Base-by-base conservation (phyloP, 129 eudicot genomes). In the Silybum marianum region DNA sequence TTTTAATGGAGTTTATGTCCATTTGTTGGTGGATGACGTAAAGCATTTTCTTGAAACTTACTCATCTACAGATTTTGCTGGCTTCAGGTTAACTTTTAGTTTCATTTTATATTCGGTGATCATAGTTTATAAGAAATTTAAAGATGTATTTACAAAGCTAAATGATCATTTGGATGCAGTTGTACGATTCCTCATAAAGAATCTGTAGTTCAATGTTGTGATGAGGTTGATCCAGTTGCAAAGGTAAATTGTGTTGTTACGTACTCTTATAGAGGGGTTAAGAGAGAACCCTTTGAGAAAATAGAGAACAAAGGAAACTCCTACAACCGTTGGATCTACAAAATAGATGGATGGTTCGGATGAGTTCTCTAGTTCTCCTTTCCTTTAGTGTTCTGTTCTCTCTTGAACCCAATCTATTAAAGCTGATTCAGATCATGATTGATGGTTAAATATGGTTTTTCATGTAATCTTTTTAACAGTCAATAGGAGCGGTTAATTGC, bases 171-270 rank as follows among this genome's bases (percentile, higher is more conserved):
- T 77, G 71, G 70, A 69, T 83, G 85, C 99, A 95, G 99, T 85
- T 88, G 90, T 67, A 95, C 99, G 68, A 95, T 95, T 89, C 98
- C 99, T 80, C 98, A 95, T 88, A 95, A 95, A 87, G 93, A 88
- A 88, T 88, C 87, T 25, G 89, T 90, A 74, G 77, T 89, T 34
- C 78, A 77, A 70, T 89, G 97, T 72, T 91, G 97, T 80, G 92
- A 92, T 76, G 99, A 95, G 82, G 92, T 93, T 32, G 99, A 95
- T 84, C 96, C 97, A 13, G 80, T 86, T 82, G 99, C 99, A 32
- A 88, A 95, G 99, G 99, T 95, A 89, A 51, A 19, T 60, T 39
- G 0, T 26, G 2, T 58, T 60, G 40, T 62, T 22, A n/a, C n/a
- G n/a, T n/a, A 36, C 46, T 74, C 23, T 26, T 42, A 38, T 30